phyloP scores from a whole-genome alignment of 179 eudicot species.

The Patellifolia procumbens region DNA sequence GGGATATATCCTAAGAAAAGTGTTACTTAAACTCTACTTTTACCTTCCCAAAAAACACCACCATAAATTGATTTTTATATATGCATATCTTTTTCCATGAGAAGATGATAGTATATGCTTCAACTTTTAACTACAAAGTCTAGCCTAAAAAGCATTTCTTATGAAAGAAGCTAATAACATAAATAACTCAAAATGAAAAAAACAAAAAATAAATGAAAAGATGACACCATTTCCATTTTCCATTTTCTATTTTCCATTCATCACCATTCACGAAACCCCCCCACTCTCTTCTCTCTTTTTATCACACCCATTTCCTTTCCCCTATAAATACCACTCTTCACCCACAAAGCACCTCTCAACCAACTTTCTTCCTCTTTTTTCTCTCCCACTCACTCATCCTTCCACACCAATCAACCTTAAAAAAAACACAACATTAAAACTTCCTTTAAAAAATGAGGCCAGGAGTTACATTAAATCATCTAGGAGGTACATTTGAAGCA shows the following conservation, averaged over 20 bases:
- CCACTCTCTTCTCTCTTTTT: background rate
- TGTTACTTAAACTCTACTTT: too few relatives aligned
- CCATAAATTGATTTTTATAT: too few relatives aligned
- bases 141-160: background rate
- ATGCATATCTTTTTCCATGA: too few relatives aligned
- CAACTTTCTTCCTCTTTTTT: constrained; percentile 1
- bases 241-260: background rate
- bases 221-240: background rate
- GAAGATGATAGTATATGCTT: too few relatives aligned
- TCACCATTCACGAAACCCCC: constrained; percentile 4
- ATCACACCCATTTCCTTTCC: background rate
- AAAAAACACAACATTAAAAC: background rate
- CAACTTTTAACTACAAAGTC: too few relatives aligned
- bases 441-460: constrained; percentile 22
- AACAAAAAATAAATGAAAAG: background rate
- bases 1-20: too few relatives aligned
- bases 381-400: background rate
- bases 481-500: constrained; percentile 6
- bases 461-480: background rate
- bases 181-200: background rate
- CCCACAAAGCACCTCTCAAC: constrained; percentile 28
- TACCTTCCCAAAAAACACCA: too few relatives aligned
- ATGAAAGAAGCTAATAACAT: background rate
- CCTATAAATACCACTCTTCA: constrained; percentile 29
- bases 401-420: background rate